Percentiles rank a stretch among this genome's conserved stretches.
phyloP scores from a whole-genome alignment of 2,329 filamentous ascomycete genomes.

The Neonectria coccinea region DNA sequence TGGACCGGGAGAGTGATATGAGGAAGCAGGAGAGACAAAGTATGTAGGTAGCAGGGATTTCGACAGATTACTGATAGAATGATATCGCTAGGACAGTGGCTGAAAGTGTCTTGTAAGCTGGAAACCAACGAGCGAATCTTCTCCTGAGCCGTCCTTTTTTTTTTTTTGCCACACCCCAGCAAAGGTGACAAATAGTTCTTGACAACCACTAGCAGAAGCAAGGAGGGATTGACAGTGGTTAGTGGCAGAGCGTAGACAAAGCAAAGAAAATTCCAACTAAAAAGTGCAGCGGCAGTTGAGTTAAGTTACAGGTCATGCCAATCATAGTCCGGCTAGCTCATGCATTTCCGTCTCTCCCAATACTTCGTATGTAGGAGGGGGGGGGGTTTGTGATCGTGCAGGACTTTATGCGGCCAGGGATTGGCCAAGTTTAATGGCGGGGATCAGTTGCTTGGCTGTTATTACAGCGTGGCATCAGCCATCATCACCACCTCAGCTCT shows the following conservation, averaged over 20 bases:
- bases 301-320: constrained; percentile 1
- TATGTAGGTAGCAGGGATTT: neutral
- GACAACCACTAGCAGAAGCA: neutral
- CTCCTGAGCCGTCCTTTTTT: neutral
- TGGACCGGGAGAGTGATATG: neutral
- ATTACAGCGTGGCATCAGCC: constrained; percentile 17
- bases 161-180: neutral
- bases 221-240: neutral
- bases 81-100: neutral
- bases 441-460: neutral
- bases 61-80: neutral
- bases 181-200: neutral
- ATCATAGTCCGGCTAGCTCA: constrained; percentile 9
- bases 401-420: constrained; percentile 21
- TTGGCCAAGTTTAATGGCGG: constrained; percentile 16
- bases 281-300: constrained; percentile 5
- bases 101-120: neutral
- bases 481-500: neutral
- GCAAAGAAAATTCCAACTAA: constrained; percentile 3
- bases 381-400: constrained; percentile 12
- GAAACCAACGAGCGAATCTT: constrained; percentile 2
- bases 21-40: neutral
- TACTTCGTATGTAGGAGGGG: neutral
- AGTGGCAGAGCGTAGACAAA: neutral
- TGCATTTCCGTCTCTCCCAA: constrained; percentile 2